Evolutionary conservation across 768 basidiomycete species (phyloP).

Genomic region (Neoboletus subvelutipes): DNA sequence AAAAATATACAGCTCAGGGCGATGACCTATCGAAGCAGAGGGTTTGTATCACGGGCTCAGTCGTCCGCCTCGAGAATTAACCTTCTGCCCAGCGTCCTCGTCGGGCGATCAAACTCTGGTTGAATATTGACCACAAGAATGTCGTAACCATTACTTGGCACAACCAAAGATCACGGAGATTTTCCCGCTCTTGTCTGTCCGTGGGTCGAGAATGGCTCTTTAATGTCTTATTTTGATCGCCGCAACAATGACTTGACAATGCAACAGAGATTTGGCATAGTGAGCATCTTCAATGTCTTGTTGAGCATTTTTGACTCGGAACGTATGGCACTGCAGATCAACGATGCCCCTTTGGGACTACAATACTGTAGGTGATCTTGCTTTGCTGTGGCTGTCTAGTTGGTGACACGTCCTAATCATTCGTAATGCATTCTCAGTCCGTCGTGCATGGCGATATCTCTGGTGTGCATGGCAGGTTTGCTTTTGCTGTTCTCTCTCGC

Average conservation of each 20-base stretch:
- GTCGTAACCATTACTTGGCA: slow-evolving; percentile 32
- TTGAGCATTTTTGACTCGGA: background rate
- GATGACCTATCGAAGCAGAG: slow-evolving; percentile 15
- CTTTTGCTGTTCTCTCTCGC: background rate
- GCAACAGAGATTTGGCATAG: slow-evolving; percentile 15
- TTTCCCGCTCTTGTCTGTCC: slow-evolving; percentile 35
- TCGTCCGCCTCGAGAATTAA: background rate
- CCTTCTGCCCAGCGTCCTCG: slow-evolving; percentile 17
- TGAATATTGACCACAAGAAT: slow-evolving; percentile 29
- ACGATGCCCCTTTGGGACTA: slow-evolving; percentile 27
- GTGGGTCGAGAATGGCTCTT: slow-evolving; percentile 31
- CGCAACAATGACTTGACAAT: slow-evolving; percentile 10
- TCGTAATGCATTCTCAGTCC: slow-evolving; percentile 19
- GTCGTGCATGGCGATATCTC: slow-evolving; percentile 29
- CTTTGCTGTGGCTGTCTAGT: background rate
- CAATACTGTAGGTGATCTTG: slow-evolving; percentile 24
- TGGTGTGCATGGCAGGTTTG: slow-evolving; percentile 22
- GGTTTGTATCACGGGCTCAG: background rate
- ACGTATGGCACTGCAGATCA: slow-evolving; percentile 12
- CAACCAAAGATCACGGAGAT: slow-evolving; percentile 27
- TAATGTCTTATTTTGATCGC: slow-evolving; percentile 24
- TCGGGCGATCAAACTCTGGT: slow-evolving; percentile 33
- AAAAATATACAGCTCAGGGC: slow-evolving; percentile 17
- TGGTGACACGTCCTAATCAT: background rate
- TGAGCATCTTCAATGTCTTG: background rate